Evolutionary conservation across 768 basidiomycete genomes (phyloP).

Genomic region (Sistotremastrum niveocremeum): DNA sequence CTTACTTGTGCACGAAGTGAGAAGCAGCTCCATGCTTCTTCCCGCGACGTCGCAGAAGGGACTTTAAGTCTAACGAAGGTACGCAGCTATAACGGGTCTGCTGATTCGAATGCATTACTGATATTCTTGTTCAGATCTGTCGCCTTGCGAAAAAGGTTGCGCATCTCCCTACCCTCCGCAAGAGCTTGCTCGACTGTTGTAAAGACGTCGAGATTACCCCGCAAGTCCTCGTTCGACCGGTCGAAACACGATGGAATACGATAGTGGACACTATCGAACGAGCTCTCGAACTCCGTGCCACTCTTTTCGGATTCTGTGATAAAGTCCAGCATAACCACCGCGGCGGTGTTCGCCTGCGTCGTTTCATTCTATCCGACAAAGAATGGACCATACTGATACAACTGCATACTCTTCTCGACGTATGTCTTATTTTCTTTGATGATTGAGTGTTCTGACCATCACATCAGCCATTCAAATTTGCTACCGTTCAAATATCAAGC

Average conservation of each 20-base stretch:
- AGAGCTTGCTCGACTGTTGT: background rate
- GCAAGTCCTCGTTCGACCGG: conserved; percentile 6
- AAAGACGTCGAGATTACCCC: conserved; percentile 2
- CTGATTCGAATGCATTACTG: conserved; percentile 9
- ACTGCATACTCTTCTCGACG: conserved; percentile 12
- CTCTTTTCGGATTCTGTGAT: conserved; percentile 8
- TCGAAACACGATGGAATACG: conserved; percentile 16
- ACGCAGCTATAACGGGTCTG: conserved; percentile 6
- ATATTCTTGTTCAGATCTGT: conserved; percentile 6
- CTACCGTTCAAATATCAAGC: conserved; percentile 14
- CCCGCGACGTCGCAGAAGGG: background rate
- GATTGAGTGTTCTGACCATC: background rate
- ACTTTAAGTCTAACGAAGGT: background rate
- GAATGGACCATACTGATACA: conserved; percentile 15
- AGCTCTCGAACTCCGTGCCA: conserved; percentile 8
- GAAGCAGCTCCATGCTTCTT: conserved; percentile 1
- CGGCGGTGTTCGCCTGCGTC: conserved; percentile 5
- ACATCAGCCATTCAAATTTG: conserved; percentile 14
- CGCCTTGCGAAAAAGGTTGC: conserved; percentile 1
- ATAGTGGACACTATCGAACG: conserved; percentile 9
- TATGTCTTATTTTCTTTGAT: conserved; percentile 2
- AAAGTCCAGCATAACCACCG: conserved; percentile 11
- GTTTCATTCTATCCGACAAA: conserved; percentile 6
- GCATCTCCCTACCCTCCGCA: conserved; percentile 2
- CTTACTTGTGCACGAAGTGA: too few relatives aligned